Percentiles rank a stretch among this genome's conserved stretches.
These are phyloP conservation scores for Mallotus nudiflorus DNA, from an alignment of 345 rosid genomes.

Conservation along the genomic window DNA sequence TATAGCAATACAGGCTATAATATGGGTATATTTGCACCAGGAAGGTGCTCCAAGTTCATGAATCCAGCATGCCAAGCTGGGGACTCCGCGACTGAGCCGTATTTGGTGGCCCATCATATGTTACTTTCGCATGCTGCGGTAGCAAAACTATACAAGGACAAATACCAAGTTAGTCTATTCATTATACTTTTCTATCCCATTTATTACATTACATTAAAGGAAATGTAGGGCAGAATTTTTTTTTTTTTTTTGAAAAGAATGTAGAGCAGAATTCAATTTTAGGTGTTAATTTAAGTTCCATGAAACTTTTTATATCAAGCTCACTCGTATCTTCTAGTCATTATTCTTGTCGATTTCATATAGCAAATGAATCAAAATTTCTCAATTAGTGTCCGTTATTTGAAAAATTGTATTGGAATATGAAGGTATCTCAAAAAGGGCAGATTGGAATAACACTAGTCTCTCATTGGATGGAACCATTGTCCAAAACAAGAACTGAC, in stretches of 20 bases:
- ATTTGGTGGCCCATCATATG: conserved; percentile 30
- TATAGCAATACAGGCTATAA: conserved; percentile 16
- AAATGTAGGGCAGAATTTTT: too few relatives aligned
- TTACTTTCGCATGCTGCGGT: conserved; percentile 37
- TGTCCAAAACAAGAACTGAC: not conserved
- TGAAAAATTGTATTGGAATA: not conserved
- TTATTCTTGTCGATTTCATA: too few relatives aligned
- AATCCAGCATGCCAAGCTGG: conserved; percentile 14
- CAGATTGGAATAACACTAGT: conserved; percentile 11
- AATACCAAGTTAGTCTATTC: not conserved
- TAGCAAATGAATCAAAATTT: too few relatives aligned
- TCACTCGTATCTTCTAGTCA: too few relatives aligned
- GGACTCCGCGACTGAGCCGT: conserved; percentile 33
- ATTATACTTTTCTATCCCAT: not conserved
- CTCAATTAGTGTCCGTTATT: not conserved
- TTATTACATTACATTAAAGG: too few relatives aligned
- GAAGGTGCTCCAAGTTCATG: not conserved
- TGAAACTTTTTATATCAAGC: too few relatives aligned
- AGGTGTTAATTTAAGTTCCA: too few relatives aligned
- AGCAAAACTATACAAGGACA: conserved; percentile 17
- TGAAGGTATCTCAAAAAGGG: conserved; percentile 14
- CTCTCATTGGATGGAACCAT: conserved; percentile 7
- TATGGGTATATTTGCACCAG: conserved; percentile 1
- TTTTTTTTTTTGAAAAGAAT: too few relatives aligned
- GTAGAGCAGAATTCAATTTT: too few relatives aligned